Evolutionary conservation across 1,139 yeast genomes (phyloP).

Genomic region (Dujonia santamariae): DNA sequence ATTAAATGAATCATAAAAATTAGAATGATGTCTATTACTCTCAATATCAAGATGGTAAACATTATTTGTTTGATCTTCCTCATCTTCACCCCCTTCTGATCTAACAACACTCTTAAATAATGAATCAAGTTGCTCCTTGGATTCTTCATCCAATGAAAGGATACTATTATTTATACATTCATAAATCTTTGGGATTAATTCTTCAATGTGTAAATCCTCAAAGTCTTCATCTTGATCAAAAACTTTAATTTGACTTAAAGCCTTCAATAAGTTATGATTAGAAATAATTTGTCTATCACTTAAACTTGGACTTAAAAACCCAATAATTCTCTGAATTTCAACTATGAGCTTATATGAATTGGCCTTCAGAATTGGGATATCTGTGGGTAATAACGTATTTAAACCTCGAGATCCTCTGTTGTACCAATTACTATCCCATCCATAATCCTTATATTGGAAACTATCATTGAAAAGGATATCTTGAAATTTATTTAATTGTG

Average conservation of each 20-base stretch:
- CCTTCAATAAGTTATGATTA: constrained; percentile 17
- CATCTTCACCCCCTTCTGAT: constrained; percentile 23
- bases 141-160: constrained; percentile 1
- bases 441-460: constrained; percentile 13
- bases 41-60: constrained; percentile 34
- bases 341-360: constrained; percentile 13
- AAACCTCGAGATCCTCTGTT: constrained; percentile 10
- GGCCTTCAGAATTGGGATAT: constrained; percentile 2
- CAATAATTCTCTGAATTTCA: constrained; percentile 22
- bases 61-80: constrained; percentile 24
- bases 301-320: constrained; percentile 13
- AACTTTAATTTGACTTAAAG: constrained; percentile 24
- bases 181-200: constrained; percentile 26
- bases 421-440: constrained; percentile 13
- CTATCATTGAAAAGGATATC: constrained; percentile 9
- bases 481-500: constrained; percentile 23
- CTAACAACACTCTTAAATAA: constrained; percentile 25
- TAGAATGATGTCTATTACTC: constrained; percentile 24
- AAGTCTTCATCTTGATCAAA: constrained; percentile 20
- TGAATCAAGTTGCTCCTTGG: constrained; percentile 6
- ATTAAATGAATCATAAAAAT: constrained; percentile 31
- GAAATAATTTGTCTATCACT: constrained; percentile 22
- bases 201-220: constrained; percentile 31
- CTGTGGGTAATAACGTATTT: constrained; percentile 8
- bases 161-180: constrained; percentile 14